These are phyloP conservation scores for Rubroshorea leprosula DNA, from an alignment of 345 rosid genomes.

Conservation along the genomic window DNA sequence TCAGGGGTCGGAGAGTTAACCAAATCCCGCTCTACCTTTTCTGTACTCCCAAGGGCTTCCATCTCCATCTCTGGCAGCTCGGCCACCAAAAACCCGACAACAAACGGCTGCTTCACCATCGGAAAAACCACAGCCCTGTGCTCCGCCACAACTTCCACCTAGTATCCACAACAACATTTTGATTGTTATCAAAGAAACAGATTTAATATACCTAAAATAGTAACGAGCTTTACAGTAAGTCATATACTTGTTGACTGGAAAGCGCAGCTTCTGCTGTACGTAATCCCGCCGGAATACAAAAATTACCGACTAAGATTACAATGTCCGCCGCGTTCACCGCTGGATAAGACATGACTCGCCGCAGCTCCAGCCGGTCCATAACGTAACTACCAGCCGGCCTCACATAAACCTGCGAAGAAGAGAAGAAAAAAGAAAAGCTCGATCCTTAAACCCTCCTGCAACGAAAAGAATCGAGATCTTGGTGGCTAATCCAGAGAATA, in stretches of 20 bases:
- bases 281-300: conserved; percentile 62
- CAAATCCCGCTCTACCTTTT: conserved; percentile 23
- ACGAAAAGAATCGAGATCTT: too few relatives aligned
- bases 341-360: conserved; percentile 61
- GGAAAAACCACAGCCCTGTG: conserved; percentile 80
- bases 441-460: background rate
- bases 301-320: conserved; percentile 71
- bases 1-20: conserved; percentile 37
- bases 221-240: background rate
- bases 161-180: conserved; percentile 17
- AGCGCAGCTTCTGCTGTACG: conserved; percentile 83
- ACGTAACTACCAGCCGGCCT: conserved; percentile 96
- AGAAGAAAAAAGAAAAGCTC: background rate
- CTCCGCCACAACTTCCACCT: conserved; percentile 60
- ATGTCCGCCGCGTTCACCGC: conserved; percentile 41
- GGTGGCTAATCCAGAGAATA: background rate
- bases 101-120: conserved; percentile 89
- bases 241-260: conserved; percentile 61
- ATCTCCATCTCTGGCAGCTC: conserved; percentile 45
- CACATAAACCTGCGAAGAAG: conserved; percentile 55
- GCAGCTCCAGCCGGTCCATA: conserved; percentile 86
- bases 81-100: conserved; percentile 92
- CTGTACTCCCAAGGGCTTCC: conserved; percentile 13
- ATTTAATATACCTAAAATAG: background rate
- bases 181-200: background rate